Evolutionary conservation across 805 yeast species (phyloP), one percentile per base, ranked within the genome.

Genomic region (Yamadazyma kitorensis): DNA sequence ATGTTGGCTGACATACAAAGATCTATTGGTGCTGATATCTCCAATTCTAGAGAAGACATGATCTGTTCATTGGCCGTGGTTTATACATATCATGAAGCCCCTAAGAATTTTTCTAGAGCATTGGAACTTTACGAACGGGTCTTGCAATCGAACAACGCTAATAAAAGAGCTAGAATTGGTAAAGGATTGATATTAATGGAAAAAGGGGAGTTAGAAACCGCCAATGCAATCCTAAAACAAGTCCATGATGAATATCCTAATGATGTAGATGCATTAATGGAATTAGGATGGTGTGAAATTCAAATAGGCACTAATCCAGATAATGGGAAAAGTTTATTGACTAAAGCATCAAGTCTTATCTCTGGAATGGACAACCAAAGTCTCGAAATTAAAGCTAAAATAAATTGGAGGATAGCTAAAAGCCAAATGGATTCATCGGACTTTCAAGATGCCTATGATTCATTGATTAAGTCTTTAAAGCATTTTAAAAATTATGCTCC

Each of bases 71-170:
- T 86, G 35, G 98, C 93, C 0, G 74, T 80, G 0, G 72, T 83
- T 1, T 86, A 88, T 51, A 85, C 95, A 0, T 82, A 86, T 51
- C 74, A 80, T 50, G 96, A 91, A 54, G 84, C 97, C 0, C 98
- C 98, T 8, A 87, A 87, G 56, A 85, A 91, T 57, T 86, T 77
- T 50, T 68, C 75, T 2, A 68, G 80, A 17, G 98, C 98, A 0
- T 52, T 82, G 18, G 76, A 76, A 31, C 56, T 88, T 11, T 93
- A 82, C 55, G 82, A 83, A 23, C 61, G 67, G 16, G 76, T 88
- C 3, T 63, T 86, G 17, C 43, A 41, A 12, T 49, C 48, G 3
- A 64, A 60, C 37, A 70, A 72, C 4, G 48, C 55, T 4, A 76
- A 80, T 46, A 59, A 72, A 4, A 70, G 69, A 29, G 95, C 96